Conservation (phyloP, 2,329 filamentous ascomycete species). For the Diaporthe velutina region DNA sequence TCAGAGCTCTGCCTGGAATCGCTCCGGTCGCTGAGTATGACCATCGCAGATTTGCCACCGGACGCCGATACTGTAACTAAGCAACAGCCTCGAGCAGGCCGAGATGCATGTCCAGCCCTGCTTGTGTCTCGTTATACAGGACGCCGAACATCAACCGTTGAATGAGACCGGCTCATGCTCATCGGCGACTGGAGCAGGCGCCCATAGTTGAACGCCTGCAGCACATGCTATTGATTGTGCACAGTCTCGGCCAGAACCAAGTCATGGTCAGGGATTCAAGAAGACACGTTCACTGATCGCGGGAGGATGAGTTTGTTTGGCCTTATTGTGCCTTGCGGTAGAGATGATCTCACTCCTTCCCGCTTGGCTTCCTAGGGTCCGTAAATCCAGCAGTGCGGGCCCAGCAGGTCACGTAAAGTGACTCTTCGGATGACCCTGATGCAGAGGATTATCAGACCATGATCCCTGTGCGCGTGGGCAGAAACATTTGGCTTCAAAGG, state of each 20-base stretch:
- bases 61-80: not conserved
- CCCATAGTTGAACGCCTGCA: not conserved
- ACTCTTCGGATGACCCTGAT: not conserved
- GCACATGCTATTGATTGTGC: not conserved
- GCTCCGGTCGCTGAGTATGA: not conserved
- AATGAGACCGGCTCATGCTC: not conserved
- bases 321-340: conserved; percentile 18
- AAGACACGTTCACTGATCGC: not conserved
- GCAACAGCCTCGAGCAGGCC: not conserved
- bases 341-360: conserved; percentile 25
- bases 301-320: conserved; percentile 29
- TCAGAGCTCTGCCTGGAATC: conserved; percentile 17
- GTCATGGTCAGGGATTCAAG: conserved; percentile 7
- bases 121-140: conserved; percentile 4
- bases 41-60: not conserved
- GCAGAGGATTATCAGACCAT: not conserved
- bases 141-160: not conserved
- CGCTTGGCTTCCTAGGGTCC: conserved; percentile 9
- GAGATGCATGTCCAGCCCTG: conserved; percentile 19
- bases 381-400: conserved; percentile 11
- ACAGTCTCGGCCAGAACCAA: not conserved
- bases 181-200: conserved; percentile 4
- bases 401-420: not conserved
- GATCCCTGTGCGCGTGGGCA: not conserved
- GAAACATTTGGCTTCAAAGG: not conserved